Conservation (phyloP, 805 yeast species). For the Metschnikowia orientalis region DNA sequence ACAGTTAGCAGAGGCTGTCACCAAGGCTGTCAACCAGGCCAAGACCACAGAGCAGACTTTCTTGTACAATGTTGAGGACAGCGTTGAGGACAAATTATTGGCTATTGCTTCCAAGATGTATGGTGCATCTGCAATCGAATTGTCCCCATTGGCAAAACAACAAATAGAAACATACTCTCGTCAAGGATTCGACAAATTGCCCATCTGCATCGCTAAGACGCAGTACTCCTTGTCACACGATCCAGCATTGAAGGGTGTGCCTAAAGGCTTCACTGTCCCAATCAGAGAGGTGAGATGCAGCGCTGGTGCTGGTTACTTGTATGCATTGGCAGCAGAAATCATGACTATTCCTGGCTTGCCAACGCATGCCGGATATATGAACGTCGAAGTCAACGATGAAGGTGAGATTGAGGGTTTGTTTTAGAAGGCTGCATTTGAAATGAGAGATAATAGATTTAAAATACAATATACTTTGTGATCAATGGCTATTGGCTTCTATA, state of each 20-base stretch:
- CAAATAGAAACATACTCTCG: constrained; percentile 76
- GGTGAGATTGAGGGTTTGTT: constrained; percentile 95
- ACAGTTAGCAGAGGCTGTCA: constrained; percentile 77
- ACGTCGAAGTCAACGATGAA: constrained; percentile 83
- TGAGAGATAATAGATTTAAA: background rate
- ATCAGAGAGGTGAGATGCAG: constrained; percentile 91
- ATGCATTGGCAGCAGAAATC: constrained; percentile 94
- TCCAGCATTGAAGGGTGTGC: constrained; percentile 89
- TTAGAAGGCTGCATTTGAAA: too few relatives aligned
- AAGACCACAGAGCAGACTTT: constrained; percentile 34
- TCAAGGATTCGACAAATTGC: constrained; percentile 88
- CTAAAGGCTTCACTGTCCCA: constrained; percentile 89
- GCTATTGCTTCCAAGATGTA: constrained; percentile 85
- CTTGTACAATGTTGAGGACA: constrained; percentile 64
- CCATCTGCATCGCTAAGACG: constrained; percentile 95
- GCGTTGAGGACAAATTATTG: constrained; percentile 76
- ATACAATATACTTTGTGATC: background rate
- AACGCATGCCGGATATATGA: constrained; percentile 94
- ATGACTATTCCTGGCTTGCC: constrained; percentile 97
- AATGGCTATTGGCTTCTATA: background rate
- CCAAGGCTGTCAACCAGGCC: constrained; percentile 52
- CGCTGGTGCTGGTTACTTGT: constrained; percentile 94
- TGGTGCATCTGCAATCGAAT: constrained; percentile 83
- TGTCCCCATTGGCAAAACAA: constrained; percentile 72
- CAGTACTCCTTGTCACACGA: constrained; percentile 96